Evolutionary conservation across 1,284 basidiomycete species (phyloP), one percentile per base, ranked within the genome.

Genomic region (Rhodotorula sp.): DNA sequence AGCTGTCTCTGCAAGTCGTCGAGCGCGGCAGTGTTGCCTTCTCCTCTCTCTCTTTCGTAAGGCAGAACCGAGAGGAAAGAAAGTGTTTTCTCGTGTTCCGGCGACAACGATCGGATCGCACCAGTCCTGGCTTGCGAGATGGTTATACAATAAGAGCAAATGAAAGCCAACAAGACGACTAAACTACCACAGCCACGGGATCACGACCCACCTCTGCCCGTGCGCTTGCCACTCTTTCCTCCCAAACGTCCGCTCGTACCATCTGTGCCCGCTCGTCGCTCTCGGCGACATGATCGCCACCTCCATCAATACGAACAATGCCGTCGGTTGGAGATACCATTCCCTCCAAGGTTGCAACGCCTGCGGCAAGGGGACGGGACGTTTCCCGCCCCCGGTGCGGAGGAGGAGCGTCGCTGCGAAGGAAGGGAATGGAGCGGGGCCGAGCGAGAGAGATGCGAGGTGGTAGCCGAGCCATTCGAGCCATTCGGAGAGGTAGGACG

Each of bases 171-270:
- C 49, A 50, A 50, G 50, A 52, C 3, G 57, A 19, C 15, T 21
- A 6, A 2, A 10, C 34, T 69, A 69, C 56, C 54, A 73, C 19
- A 77, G 1, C 0, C 76, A 70, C 0, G 77, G 77, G 1, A 78
- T 31, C 7, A 78, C 66, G 15, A 69, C 64, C 69, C 77, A 77
- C 43, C 64, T 67, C 63, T 60, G 49, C 2, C 70, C 70, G 50
- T 62, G 59, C 5, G 69, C 50, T 15, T 67, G 68, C 64, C 72
- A 78, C 21, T 75, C 73, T 18, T 55, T 55, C 18, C 57, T 48
- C 2, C 73, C 74, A 56, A 79, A 79, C n/a, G 76, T 76, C 23
- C 47, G n/a, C 23, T 68, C n/a, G 56, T 79, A 79, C 78, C 78
- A 79, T 26, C 2, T 2, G 52, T 79, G 77, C 1, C 76, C 72